phyloP scores from a whole-genome alignment of 2,329 filamentous ascomycete genomes.

The Sporothrix variecibatus region DNA sequence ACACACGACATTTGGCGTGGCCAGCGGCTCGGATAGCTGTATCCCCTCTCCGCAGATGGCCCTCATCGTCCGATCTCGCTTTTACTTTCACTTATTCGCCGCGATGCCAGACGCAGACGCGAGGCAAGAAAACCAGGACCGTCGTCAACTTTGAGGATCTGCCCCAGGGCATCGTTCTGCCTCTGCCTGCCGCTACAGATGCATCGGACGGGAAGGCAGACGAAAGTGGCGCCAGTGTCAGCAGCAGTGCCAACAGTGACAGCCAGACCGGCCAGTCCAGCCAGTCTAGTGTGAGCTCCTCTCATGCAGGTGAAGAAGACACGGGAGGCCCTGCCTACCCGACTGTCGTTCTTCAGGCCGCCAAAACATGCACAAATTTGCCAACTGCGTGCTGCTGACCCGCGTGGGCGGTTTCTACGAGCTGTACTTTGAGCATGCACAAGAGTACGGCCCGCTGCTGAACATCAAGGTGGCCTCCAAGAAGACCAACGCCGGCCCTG shows the following conservation, averaged over 20 bases:
- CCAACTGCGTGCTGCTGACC: constrained; percentile 87
- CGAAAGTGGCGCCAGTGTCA: not conserved
- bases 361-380: constrained; percentile 87
- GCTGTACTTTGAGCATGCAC: constrained; percentile 94
- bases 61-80: not conserved
- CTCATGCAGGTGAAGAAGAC: not conserved
- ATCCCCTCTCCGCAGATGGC: not conserved
- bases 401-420: constrained; percentile 96
- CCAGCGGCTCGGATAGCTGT: not conserved
- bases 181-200: constrained; percentile 24
- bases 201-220: not conserved
- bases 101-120: constrained; percentile 37
- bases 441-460: constrained; percentile 81
- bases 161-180: constrained; percentile 56
- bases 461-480: constrained; percentile 84
- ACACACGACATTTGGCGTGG: not conserved
- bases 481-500: constrained; percentile 73
- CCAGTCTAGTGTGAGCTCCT: not conserved
- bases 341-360: constrained; percentile 85
- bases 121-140: constrained; percentile 59
- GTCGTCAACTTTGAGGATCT: constrained; percentile 58
- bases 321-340: constrained; percentile 62
- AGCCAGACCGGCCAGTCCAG: not conserved
- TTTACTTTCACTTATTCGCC: not conserved
- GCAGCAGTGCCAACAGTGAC: not conserved